These are phyloP conservation scores for Apiosordaria backusii DNA, from an alignment of 495 filamentous ascomycete genomes.

Conservation along the genomic window DNA sequence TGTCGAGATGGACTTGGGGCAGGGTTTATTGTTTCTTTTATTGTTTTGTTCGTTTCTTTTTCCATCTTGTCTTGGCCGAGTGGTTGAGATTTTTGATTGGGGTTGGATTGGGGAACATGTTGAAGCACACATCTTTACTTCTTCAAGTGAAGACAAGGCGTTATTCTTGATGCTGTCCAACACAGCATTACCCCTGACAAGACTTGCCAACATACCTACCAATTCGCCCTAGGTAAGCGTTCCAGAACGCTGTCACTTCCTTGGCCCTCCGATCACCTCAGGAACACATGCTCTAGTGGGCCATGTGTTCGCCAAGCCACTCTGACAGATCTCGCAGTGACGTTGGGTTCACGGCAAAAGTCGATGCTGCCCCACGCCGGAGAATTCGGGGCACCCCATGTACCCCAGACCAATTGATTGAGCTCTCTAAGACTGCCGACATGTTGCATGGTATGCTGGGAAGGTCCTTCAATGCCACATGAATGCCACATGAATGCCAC, in stretches of 20 bases:
- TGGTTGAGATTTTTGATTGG: neutral
- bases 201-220: neutral
- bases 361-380: slow-evolving; percentile 12
- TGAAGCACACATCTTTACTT: neutral
- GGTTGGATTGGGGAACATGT: too few relatives aligned
- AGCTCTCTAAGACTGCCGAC: slow-evolving; percentile 15
- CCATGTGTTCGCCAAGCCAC: neutral
- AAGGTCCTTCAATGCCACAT: slow-evolving; percentile 12
- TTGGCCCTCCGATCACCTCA: neutral
- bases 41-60: neutral
- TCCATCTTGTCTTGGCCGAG: neutral
- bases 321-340: slow-evolving; percentile 3
- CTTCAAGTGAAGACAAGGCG: neutral
- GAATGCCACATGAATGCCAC: neutral
- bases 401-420: slow-evolving; percentile 8
- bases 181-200: neutral
- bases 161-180: neutral
- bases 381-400: slow-evolving; percentile 9
- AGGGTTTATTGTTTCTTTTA: slow-evolving; percentile 5
- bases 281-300: neutral
- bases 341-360: slow-evolving; percentile 21
- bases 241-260: neutral
- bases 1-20: slow-evolving; percentile 7
- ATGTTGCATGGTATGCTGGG: slow-evolving; percentile 2
- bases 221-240: neutral